Base-by-base conservation (phyloP, 2,329 filamentous ascomycete species). In the Fusarium sp. region DNA sequence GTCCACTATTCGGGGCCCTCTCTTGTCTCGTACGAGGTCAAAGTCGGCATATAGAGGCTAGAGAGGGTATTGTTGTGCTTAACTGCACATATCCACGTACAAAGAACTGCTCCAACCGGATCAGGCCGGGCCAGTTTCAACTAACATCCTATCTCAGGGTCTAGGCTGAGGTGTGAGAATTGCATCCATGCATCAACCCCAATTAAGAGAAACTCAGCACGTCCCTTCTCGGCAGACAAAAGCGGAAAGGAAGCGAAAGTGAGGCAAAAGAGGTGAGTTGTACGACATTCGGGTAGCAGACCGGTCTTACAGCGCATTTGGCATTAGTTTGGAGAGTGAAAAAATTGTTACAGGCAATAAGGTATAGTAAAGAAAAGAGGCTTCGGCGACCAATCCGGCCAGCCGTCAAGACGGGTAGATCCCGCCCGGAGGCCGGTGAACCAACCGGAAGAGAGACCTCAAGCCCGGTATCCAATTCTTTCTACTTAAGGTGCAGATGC, bases 361-460 rank as follows among this genome's bases (percentile, higher is more conserved):
- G 29, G 29, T 22, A 34, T 24, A 18, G 29, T 20, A 24, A 34
- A 22, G 20, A 51, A 27, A 49, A 20, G 34, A 52, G 18, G 20
- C 49, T 56, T 62, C 57, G 67, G 66, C 62, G 62, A 62, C 62
- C 45, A 62, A 51, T 25, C 67, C 66, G 67, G 55, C 58, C 58
- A 65, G 32, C 65, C 64, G 64, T 52, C 59, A 58, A 18, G 16
- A 27, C 67, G 67, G 68, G 61, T 71, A 69, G 68, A 71, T 70
- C 68, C 67, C 68, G 60, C 32, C 58, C 34, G 13, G 38, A 8
- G 34, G 32, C 40, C 49, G 30, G 22, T 24, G 25, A 10, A 44
- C 67, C 68, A 71, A 70, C 68, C 68, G 67, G 68, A 69, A 69
- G 24, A 18, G 52, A 16, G 29, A 16, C 44, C 11, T 7, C 41